phyloP scores from a whole-genome alignment of 176 grass and related monocot genomes.

The Carex scoparia region DNA sequence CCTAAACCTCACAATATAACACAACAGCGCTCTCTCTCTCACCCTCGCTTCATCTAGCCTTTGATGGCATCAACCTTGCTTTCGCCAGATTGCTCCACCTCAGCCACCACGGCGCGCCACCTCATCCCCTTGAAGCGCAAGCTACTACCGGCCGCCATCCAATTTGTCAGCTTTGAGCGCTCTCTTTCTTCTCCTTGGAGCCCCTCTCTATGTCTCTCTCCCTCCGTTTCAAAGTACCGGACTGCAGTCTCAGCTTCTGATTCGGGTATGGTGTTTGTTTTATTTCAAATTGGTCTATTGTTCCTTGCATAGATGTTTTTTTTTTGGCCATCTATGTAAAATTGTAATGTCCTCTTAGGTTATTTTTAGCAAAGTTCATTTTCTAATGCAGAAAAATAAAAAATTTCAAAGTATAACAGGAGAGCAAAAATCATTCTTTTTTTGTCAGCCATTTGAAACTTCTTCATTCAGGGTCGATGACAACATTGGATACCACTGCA shows the following conservation, averaged over 20 bases:
- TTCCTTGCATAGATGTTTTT: neutral
- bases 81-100: conserved; percentile 10
- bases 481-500: conserved; percentile 27
- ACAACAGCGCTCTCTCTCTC: neutral
- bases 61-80: conserved; percentile 17
- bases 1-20: neutral
- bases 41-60: neutral
- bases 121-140: conserved; percentile 16
- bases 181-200: conserved; percentile 1
- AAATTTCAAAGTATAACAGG: neutral
- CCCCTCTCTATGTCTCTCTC: conserved; percentile 1
- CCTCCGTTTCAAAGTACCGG: neutral
- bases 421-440: neutral
- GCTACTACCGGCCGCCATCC: neutral
- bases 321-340: neutral
- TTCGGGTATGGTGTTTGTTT: neutral
- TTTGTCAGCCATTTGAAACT: neutral
- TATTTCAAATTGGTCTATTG: neutral
- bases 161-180: neutral
- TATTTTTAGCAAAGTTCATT: neutral
- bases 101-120: conserved; percentile 17
- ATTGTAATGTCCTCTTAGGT: neutral
- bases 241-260: neutral
- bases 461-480: conserved; percentile 31
- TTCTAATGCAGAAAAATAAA: neutral